Evolutionary conservation across 2,329 filamentous ascomycete genomes (phyloP), one percentile per base, ranked within the genome.

Genomic region (Cadophora luteo-olivacea): DNA sequence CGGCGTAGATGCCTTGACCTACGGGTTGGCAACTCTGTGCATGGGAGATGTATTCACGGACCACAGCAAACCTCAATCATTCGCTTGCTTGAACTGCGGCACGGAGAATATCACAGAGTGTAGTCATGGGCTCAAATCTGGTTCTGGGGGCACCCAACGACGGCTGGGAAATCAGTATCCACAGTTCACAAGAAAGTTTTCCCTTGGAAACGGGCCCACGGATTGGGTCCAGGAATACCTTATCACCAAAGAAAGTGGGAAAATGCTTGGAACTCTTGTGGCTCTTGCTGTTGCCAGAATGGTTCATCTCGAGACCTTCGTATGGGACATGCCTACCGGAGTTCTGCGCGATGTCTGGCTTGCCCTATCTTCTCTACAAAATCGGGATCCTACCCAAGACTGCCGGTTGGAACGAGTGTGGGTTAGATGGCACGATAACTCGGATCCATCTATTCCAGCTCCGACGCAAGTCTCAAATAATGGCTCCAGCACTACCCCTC

Each of bases 291-390:
- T 96, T n/a, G 89, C 90, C 54, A 90, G 91, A 70, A 96, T 96
- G 92, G 83, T 88, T 63, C 93, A 92, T 75, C 84, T 97, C 49
- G 92, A 96, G 79, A 89, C 89, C 0, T 96, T 96, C 75, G 84
- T 92, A 3, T 96, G 92, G 92, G 92, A 97, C 76, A 95, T 96
- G 92, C 92, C 92, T 0, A 96, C 92, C 0, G 93, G 92, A 1
- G 91, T 96, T 22, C 81, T 94, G 64, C 86, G 92, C 64, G 92
- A 95, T 77, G 91, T 95, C 33, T 96, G 93, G 86, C 87, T 93
- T 76, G 90, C 92, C 25, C 83, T 97, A 58, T 88, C 90, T 0
- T 93, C 91, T 5, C 82, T 94, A 14, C 89, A 87, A 49, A 86
- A 91, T 73, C 71, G 74, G 48, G 69, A 62, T 61, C 83, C 87